phyloP scores from a whole-genome alignment of 345 rosid species.

The Ceriops decandra region DNA sequence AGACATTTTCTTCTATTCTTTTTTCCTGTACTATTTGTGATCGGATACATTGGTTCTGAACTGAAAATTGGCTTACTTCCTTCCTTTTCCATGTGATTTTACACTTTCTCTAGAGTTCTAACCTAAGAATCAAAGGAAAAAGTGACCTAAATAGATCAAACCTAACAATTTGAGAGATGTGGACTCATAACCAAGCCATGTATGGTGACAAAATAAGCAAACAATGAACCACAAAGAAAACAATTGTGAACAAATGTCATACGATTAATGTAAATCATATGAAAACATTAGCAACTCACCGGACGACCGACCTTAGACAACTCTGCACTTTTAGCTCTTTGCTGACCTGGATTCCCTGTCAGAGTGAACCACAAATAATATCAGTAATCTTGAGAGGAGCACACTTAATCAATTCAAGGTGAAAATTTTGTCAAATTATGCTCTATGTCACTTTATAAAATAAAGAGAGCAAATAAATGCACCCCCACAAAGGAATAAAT shows the following conservation, averaged over 20 bases:
- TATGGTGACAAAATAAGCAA: background rate
- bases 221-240: background rate
- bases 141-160: background rate
- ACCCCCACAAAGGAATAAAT: background rate
- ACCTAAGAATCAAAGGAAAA: background rate
- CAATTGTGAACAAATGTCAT: background rate
- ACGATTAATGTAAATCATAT: background rate
- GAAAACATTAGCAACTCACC: slow-evolving; percentile 29
- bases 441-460: background rate
- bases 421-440: background rate
- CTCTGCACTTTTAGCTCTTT: slow-evolving; percentile 55
- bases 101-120: background rate
- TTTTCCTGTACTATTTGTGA: too few species aligned
- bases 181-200: background rate
- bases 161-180: background rate
- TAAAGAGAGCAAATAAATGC: too few species aligned
- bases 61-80: too few species aligned
- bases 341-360: slow-evolving; percentile 78
- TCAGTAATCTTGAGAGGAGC: background rate
- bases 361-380: slow-evolving; percentile 2
- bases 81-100: too few species aligned
- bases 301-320: slow-evolving; percentile 69
- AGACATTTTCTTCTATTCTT: background rate
- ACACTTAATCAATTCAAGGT: background rate
- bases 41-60: too few species aligned